Percentiles rank a stretch among this genome's conserved stretches.
These are phyloP conservation scores for Phyllosticta citribraziliensis DNA, from an alignment of 2,329 filamentous ascomycete genomes.

Conservation along the genomic window DNA sequence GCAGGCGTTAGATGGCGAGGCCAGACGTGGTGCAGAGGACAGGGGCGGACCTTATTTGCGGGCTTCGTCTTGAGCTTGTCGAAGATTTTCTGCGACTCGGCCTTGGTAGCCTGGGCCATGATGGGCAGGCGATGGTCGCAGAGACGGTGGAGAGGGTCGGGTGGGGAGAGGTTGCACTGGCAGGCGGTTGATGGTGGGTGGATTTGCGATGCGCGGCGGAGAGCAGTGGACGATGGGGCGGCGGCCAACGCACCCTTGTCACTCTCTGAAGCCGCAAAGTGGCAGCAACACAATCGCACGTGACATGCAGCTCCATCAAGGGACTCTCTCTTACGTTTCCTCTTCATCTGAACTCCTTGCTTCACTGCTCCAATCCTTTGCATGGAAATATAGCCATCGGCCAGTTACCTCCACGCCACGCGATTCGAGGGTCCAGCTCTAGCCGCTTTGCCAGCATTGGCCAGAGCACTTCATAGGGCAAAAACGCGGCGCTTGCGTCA, in stretches of 20 bases:
- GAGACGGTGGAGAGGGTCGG: not conserved
- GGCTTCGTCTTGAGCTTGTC: conserved; percentile 92
- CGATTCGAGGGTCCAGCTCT: not conserved
- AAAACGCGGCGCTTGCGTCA: not conserved
- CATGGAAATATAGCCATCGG: not conserved
- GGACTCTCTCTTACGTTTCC: not conserved
- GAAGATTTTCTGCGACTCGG: conserved; percentile 94
- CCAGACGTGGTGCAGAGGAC: not conserved
- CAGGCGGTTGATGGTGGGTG: not conserved
- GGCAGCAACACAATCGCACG: conserved; percentile 3
- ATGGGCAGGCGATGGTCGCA: conserved; percentile 3
- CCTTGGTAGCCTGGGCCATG: conserved; percentile 67
- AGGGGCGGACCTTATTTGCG: conserved; percentile 68
- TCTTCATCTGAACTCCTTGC: not conserved
- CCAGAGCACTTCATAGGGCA: too few species aligned
- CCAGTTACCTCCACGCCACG: not conserved
- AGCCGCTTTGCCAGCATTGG: not conserved
- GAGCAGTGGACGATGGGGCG: conserved; percentile 2
- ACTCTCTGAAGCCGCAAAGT: conserved; percentile 7
- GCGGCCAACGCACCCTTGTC: not conserved
- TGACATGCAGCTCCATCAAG: not conserved
- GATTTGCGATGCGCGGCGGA: conserved; percentile 4
- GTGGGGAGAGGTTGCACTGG: not conserved
- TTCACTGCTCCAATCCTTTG: not conserved
- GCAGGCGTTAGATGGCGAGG: not conserved